Percentiles rank a stretch among this genome's conserved stretches.
Conservation (phyloP, 2,329 filamentous ascomycete species). For the Zymoseptoria pseudotritici region DNA sequence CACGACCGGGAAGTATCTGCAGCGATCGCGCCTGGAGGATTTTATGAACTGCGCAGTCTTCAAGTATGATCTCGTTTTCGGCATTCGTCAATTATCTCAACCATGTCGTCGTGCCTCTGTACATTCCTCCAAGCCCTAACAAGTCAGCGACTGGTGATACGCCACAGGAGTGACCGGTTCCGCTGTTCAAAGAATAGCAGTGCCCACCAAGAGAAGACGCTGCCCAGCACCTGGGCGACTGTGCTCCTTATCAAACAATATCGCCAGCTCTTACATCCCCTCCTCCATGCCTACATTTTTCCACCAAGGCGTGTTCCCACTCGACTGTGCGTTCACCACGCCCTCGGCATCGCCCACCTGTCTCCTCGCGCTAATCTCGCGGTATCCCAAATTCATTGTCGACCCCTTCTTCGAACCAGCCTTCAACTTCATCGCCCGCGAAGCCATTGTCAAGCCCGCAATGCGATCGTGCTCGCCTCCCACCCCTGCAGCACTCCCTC, state of each 20-base stretch:
- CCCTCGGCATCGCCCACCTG: constrained; percentile 85
- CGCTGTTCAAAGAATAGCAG: not conserved
- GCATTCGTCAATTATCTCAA: not conserved
- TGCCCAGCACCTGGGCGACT: not conserved
- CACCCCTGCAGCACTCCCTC: constrained; percentile 1
- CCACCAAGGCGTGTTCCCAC: constrained; percentile 35
- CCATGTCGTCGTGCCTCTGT: not conserved
- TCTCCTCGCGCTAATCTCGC: constrained; percentile 74
- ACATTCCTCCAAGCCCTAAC: not conserved
- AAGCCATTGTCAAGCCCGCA: constrained; percentile 39
- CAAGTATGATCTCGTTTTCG: not conserved
- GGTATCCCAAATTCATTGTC: constrained; percentile 20
- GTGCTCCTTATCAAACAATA: not conserved
- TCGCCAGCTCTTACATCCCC: constrained; percentile 29
- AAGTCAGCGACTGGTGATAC: not conserved
- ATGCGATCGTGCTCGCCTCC: constrained; percentile 32
- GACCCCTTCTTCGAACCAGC: constrained; percentile 47
- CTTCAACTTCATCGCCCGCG: constrained; percentile 55
- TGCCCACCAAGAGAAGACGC: not conserved
- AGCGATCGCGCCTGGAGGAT: not conserved
- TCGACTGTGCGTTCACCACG: constrained; percentile 53
- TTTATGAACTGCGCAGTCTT: not conserved
- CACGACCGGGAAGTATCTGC: not conserved
- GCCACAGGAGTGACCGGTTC: not conserved
- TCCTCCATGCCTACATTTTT: constrained; percentile 44